Base-by-base conservation (phyloP, 176 grass and related monocot genomes). In the Leersia perrieri region DNA sequence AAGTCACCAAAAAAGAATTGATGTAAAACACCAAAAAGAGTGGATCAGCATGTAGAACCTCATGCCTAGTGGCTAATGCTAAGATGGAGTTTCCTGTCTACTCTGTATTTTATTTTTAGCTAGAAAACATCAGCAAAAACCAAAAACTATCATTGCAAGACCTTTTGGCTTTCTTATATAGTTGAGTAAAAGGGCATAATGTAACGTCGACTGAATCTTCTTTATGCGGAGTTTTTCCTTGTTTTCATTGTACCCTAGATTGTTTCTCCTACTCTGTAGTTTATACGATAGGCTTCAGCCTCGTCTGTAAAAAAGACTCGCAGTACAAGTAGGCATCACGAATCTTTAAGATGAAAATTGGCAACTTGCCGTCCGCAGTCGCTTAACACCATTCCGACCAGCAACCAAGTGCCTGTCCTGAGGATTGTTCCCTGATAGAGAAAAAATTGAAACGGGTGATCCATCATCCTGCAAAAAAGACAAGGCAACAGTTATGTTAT, bases 381-480 rank as follows among this genome's bases (percentile, higher is more conserved):
- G 85, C 76, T 96, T 99, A 72, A 96, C 92, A 67, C 97, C 97
- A 81, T 99, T 96, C 16, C 90, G 93, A 47, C 93, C 97, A 84
- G 97, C 97, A 85, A 88, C 85, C 85, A 96, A 91, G 66, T 95
- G 93, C 22, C 93, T 87, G 81, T 99, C 97, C 78, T 99, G 97
- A 82, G 87, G 78, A 77, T 80, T 96, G 80, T 84, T 95, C 80
- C 93, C 97, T 70, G 90, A 96, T 67, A 99, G 87, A 83, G 89
- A 90, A 87, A 99, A 99, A 74, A 99, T 96, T 26, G 97, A 99
- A 68, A 99, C 97, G 23, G 88, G 45, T 13, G 91, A 93, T 49
- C 97, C 93, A 76, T 99, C 97, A 80, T 99, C 97, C 97, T 99
- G 89, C 53, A 58, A 78, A 85, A 69, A 87, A 83, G 34, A 85